A percentile compares a stretch with the other conserved stretches of the same genome.
These are phyloP conservation scores for Diaporthe velutina DNA, from an alignment of 2,329 filamentous ascomycete genomes.

Conservation along the genomic window DNA sequence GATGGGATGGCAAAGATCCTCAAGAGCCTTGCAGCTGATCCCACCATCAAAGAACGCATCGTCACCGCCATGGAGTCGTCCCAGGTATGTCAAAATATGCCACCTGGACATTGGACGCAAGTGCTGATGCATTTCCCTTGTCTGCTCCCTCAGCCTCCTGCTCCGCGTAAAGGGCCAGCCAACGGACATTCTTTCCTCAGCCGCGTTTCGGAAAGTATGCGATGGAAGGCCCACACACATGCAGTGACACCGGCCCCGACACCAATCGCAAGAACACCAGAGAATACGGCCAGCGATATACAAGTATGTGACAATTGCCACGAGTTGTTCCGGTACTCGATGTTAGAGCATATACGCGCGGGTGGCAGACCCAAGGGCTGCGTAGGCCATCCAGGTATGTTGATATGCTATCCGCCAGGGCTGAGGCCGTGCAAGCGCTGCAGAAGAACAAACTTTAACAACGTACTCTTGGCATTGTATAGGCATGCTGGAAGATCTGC, in stretches of 20 bases:
- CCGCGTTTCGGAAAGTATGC: neutral
- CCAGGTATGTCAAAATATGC: neutral
- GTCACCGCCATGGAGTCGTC: neutral
- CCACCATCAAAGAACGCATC: neutral
- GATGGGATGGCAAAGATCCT: neutral
- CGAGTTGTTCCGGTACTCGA: neutral
- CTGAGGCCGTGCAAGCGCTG: neutral
- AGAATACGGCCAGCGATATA: neutral
- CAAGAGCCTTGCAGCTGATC: neutral
- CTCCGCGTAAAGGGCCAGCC: neutral
- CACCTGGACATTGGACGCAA: neutral
- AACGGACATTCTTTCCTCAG: neutral
- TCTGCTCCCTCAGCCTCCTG: neutral
- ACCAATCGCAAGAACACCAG: no score
- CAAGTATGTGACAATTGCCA: conserved; percentile 16
- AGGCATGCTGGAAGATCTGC: neutral
- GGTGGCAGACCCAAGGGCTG: no score
- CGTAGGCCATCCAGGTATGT: conserved; percentile 5
- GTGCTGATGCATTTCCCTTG: neutral
- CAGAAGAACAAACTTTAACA: neutral
- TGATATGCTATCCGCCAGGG: neutral
- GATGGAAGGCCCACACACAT: neutral
- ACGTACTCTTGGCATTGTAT: neutral
- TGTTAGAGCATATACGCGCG: no score
- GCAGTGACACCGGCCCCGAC: neutral